Evolutionary conservation across 257 asterid species (phyloP), one percentile per base, ranked within the genome.

Genomic region (Jaltomata sinuosa): DNA sequence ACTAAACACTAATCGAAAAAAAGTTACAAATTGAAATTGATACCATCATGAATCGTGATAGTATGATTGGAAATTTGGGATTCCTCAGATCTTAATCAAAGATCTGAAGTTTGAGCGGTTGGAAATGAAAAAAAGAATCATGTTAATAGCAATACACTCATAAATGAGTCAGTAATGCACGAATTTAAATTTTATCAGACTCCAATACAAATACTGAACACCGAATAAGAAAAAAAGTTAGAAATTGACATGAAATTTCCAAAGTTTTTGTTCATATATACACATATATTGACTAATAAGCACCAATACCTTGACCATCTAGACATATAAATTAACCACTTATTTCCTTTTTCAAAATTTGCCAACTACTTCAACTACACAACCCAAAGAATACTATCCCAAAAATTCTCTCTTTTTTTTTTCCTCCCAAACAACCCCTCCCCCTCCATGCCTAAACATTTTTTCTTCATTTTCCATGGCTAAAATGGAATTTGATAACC

Each of bases 391-490:
- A 4, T 62, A 14, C 34, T 22, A 72, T 6, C 42, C 36, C 55
- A 40, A 16, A 18, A 3, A 16, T 16, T 8, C 14, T 29, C 79
- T 11, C 79, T 36, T 11, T 22, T 38, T 69, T 36, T 68, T 9
- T 4, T 34, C 4, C 0, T 0, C 72, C 34, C 5, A 68, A 68
- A 34, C 8, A 21, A 55, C 29, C 64, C 34, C 19, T 27, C 34
- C 2, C 9, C 11, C 36, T 42, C 32, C 34, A 84, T 84, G 86
- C 27, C 15, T 5, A 65, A 21, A 21, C 4, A 3, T 61, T 4
- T 53, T 42, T 40, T 84, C 38, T 32, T 47, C 31, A 9, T 78
- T 55, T 84, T 32, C 67, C 79, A 84, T 84, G 78, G 47, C 84
- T 47, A 47, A 15, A 25, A 12, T 25, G 49, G 74, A 53, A 40